Conservation (phyloP, 1,284 basidiomycete species). For the Puccinia hordei region DNA sequence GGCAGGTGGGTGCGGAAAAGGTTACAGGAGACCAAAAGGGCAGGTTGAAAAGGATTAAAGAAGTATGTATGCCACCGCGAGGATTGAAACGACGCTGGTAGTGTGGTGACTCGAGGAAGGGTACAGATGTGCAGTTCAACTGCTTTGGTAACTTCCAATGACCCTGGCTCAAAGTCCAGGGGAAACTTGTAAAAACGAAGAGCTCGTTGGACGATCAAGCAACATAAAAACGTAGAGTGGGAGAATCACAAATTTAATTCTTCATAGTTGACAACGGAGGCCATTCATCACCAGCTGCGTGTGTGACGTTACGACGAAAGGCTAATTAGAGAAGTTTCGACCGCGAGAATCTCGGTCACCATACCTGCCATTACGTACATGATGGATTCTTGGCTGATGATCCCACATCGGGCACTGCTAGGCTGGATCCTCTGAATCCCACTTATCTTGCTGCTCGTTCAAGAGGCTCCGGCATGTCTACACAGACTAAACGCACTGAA, state of each 20-base stretch:
- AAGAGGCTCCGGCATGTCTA: too few species aligned
- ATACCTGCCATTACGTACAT: neutral
- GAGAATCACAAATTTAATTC: neutral
- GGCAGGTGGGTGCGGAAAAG: neutral
- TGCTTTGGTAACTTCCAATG: conserved; percentile 6
- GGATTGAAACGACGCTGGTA: neutral
- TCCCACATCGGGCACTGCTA: too few species aligned
- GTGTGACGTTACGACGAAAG: neutral
- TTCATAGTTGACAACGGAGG: conserved; percentile 13
- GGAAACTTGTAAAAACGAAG: neutral
- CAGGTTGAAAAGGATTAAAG: neutral
- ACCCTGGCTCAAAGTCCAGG: conserved; percentile 32
- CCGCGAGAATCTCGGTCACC: neutral
- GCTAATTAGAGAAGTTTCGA: neutral
- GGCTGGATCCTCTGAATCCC: too few species aligned
- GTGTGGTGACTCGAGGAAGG: neutral
- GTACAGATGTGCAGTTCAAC: conserved; percentile 12
- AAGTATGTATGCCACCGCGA: neutral
- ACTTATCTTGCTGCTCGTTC: too few species aligned
- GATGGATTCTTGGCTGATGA: neutral
- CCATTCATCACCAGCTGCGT: conserved; percentile 1
- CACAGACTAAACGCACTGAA: too few species aligned
- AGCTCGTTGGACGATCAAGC: neutral
- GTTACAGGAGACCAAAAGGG: conserved; percentile 12
- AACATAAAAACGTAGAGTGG: neutral